These are phyloP conservation scores for Coemansia sp. DNA, from an alignment of 192 early-diverging fungal genomes.

Conservation along the genomic window DNA sequence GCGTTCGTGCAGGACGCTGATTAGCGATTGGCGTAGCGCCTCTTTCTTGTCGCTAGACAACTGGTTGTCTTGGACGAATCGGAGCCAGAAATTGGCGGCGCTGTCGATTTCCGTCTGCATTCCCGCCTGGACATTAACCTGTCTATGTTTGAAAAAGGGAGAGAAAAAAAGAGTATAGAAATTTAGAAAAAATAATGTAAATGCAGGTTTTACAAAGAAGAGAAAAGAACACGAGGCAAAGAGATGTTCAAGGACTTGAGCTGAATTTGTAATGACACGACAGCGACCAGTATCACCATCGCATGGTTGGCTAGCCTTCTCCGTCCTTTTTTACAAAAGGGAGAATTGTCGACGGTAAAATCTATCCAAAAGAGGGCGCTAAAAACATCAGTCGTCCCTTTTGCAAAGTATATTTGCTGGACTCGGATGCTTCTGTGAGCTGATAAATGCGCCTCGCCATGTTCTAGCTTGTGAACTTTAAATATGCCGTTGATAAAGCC, in stretches of 20 bases:
- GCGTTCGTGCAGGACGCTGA: conserved; percentile 53
- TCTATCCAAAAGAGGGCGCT: too few relatives aligned
- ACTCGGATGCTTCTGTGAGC: too few relatives aligned
- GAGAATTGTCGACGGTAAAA: too few relatives aligned
- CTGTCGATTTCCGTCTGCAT: conserved; percentile 52
- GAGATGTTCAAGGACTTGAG: not conserved
- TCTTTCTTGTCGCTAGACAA: conserved; percentile 31
- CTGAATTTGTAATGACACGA: not conserved
- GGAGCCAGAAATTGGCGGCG: conserved; percentile 47
- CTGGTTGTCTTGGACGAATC: conserved; percentile 33
- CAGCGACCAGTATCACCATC: too few relatives aligned
- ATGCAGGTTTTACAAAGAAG: not conserved
- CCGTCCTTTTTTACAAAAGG: too few relatives aligned
- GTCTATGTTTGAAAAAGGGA: not conserved
- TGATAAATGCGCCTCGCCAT: too few relatives aligned
- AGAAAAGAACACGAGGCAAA: not conserved
- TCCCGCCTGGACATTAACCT: conserved; percentile 26
- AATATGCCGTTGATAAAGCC: too few relatives aligned
- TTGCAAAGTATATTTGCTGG: too few relatives aligned
- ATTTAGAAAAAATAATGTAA: not conserved
- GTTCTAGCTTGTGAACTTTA: too few relatives aligned
- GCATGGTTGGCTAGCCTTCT: not conserved
- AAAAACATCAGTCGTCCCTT: too few relatives aligned
- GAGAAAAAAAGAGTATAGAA: conserved; percentile 3
- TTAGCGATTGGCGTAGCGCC: conserved; percentile 35